Base-by-base conservation (phyloP, 495 filamentous ascomycete genomes). In the Penicillium nucicola region DNA sequence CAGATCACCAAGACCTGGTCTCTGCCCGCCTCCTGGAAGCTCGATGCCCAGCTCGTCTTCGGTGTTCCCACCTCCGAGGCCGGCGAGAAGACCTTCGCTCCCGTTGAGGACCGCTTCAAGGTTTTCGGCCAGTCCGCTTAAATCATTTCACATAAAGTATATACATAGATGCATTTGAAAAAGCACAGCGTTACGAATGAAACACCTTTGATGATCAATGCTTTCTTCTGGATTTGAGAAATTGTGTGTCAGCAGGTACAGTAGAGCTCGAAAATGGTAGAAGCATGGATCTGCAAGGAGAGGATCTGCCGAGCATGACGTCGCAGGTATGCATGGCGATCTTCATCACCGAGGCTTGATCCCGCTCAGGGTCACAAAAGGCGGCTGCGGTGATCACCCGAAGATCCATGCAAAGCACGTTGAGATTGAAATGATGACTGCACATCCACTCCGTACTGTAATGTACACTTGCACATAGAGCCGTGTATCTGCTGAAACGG, bases 1-100 rank as follows among this genome's bases (percentile, higher is more conserved):
- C 57, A 64, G 32, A 45, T 79, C 18, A 43, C 66, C 48, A 71
- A 71, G 45, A 66, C 67, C 49, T 79, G 67, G 62, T 53, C 61
- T 42, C 50, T 80, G 17, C 75, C 77, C 6, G 58, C 57, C 14
- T 62, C 49, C 18, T 81, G 76, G 75, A 70, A 67, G 55, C 50
- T 78, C 51, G 74, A 72, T 47, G 72, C 77, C 34, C 77, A 81
- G 66, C 56, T 81, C 47, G 77, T 79, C 50, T 78, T 79, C 46
- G 77, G 77, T 38, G 52, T 58, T 36, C 72, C 71, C 32, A 60
- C 57, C 15, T 64, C 58, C 1, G 55, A 53, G 50, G 44, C 73
- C 2, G 59, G 52, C 5, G 65, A 74, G 58, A 75, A 77, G 73
- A 20, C 40, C 0, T 68, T 69, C 36, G 58, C 53, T 36, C 68